Conservation (phyloP, 371 early-diverging fungal genomes). For the Mortierella sp. region DNA sequence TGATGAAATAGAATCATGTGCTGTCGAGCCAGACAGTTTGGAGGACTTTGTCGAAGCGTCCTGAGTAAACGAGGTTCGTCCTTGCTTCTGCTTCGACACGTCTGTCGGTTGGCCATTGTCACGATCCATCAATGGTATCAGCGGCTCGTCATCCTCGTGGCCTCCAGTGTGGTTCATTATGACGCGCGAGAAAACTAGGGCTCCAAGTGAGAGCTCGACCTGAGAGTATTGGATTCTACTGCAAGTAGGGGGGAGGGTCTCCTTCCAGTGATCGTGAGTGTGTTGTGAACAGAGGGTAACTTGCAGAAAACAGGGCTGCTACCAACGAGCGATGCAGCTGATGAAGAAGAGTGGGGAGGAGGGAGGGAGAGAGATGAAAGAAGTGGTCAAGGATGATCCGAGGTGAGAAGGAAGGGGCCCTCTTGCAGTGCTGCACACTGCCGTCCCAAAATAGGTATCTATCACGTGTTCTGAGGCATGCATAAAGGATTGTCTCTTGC, state of each 20-base stretch:
- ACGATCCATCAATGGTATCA: slow-evolving; percentile 23
- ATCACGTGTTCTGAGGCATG: too few relatives aligned
- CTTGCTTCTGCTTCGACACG: slow-evolving; percentile 3
- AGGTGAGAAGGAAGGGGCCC: neutral
- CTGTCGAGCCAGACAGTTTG: slow-evolving; percentile 39
- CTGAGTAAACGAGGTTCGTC: neutral
- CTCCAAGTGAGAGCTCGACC: neutral
- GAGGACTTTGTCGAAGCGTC: slow-evolving; percentile 15
- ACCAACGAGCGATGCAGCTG: neutral
- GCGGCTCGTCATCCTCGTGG: slow-evolving; percentile 43
- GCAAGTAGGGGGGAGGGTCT: too few relatives aligned
- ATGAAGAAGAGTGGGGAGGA: neutral
- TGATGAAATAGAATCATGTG: slow-evolving; percentile 28
- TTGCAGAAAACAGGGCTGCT: neutral
- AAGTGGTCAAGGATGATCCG: too few relatives aligned
- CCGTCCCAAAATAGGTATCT: too few relatives aligned
- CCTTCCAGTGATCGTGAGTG: too few relatives aligned
- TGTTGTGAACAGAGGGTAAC: neutral
- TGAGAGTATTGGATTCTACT: too few relatives aligned
- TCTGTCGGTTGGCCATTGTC: neutral
- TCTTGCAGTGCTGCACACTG: too few relatives aligned
- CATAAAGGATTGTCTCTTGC: too few relatives aligned
- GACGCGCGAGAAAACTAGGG: neutral
- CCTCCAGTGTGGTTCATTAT: slow-evolving; percentile 24
- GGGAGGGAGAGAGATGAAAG: neutral